Conservation (phyloP, 768 basidiomycete species). For the Phanerochaete sordida region DNA sequence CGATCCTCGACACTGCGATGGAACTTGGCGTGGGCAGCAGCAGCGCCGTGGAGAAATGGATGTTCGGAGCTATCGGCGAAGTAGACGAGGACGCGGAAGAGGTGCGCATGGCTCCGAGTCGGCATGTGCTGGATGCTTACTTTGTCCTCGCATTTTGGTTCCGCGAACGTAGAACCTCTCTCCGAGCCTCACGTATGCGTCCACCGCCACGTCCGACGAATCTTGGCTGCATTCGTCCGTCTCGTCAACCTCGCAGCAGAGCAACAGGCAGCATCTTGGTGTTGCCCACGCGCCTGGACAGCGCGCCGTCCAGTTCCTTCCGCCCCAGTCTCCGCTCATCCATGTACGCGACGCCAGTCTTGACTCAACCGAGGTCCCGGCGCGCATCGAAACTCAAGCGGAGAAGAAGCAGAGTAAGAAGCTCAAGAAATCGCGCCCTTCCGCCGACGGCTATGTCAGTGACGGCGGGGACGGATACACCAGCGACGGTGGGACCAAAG, state of each 20-base stretch:
- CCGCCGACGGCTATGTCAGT: slow-evolving; percentile 50
- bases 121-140: neutral
- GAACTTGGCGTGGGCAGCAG: slow-evolving; percentile 62
- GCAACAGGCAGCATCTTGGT: neutral
- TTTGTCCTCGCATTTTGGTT: neutral
- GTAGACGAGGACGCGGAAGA: slow-evolving; percentile 52
- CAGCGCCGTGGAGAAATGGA: slow-evolving; percentile 63
- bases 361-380: slow-evolving; percentile 31
- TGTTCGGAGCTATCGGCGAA: slow-evolving; percentile 58
- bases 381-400: slow-evolving; percentile 16
- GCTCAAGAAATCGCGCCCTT: slow-evolving; percentile 37
- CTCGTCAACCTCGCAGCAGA: neutral
- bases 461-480: slow-evolving; percentile 42
- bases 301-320: neutral
- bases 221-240: slow-evolving; percentile 24
- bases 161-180: slow-evolving; percentile 18
- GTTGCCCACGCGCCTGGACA: neutral
- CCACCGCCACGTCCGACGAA: slow-evolving; percentile 41
- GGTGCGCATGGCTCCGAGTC: neutral
- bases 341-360: slow-evolving; percentile 13
- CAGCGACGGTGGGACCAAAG: slow-evolving; percentile 37
- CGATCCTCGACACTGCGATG: slow-evolving; percentile 70
- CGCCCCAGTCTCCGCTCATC: slow-evolving; percentile 4
- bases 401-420: slow-evolving; percentile 23
- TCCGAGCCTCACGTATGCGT: slow-evolving; percentile 37